phyloP scores from a whole-genome alignment of 345 rosid genomes.

The Balakata baccata region DNA sequence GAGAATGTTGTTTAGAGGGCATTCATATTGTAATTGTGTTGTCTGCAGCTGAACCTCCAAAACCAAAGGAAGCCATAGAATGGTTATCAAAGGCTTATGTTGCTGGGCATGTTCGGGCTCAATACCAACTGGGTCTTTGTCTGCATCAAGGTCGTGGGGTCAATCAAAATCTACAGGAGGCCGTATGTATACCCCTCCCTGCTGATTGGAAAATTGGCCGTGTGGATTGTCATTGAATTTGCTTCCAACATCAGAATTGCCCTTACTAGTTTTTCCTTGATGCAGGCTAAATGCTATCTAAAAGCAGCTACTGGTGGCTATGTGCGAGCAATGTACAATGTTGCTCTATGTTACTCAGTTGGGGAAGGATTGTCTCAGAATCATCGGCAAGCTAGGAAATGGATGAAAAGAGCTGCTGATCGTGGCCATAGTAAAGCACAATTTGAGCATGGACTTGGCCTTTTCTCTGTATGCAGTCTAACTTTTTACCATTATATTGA shows the following conservation, averaged over 20 bases:
- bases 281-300: conserved; percentile 71
- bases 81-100: conserved; percentile 65
- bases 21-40: not conserved
- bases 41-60: conserved; percentile 60
- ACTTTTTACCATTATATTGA: conserved; percentile 1
- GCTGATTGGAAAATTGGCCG: not conserved
- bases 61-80: conserved; percentile 53
- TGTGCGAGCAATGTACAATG: conserved; percentile 83
- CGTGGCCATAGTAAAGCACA: conserved; percentile 85
- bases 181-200: conserved; percentile 41
- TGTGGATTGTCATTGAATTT: not conserved
- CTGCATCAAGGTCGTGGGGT: conserved; percentile 63
- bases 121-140: conserved; percentile 84
- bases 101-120: conserved; percentile 70
- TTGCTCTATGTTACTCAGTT: conserved; percentile 61
- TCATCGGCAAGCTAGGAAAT: conserved; percentile 57
- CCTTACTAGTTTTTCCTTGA: not conserved
- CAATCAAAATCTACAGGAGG: conserved; percentile 51
- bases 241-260: not conserved
- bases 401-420: conserved; percentile 98
- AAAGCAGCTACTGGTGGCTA: conserved; percentile 89
- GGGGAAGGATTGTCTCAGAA: conserved; percentile 75
- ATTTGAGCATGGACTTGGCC: conserved; percentile 76
- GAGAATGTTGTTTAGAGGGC: not conserved
- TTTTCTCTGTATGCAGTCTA: conserved; percentile 59